Evolutionary conservation across 129 eudicot genomes (phyloP), one percentile per base, ranked within the genome.

Genomic region (Cynara cardunculus): DNA sequence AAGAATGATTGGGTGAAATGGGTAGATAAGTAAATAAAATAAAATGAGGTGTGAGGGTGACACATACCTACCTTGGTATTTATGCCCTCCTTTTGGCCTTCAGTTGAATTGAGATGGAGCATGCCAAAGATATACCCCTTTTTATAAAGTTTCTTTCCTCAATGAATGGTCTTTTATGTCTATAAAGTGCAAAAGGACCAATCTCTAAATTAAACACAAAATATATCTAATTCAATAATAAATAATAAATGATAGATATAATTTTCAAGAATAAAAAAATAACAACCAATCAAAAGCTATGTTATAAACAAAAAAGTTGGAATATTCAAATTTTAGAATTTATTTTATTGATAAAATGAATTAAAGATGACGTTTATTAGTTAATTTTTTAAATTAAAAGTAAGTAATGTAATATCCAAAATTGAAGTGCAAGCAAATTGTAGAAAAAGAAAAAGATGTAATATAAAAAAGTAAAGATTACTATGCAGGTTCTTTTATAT

Each of bases 121-220:
- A 69, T 69, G 46, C 31, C 82, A 69, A 70, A 79, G 35, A 28
- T 79, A 12, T 75, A 70, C 56, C 28, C 49, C 18, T 25, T 25
- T 79, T 49, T 70, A 49, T 79, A 69, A 79, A 79, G 82, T 79
- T 49, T 77, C 25, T 69, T 30, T 79, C 67, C 26, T 66, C 69
- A 30, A 10, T 27, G 41, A 19, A 69, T 69, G 68, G n/a, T 78
- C 25, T 69, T 46, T 78, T 24, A 31, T 56, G 46, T 8, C 70
- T 34, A 46, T 79, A 78, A 69, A 78, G 34, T 71, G 61, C 76
- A 31, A 79, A 79, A 69, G 70, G 35, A 79, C 65, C 65, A 56
- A 56, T 56, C 24, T 56, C 65, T 18, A 56, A 56, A 56, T 7
- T 18, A 53, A 53, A 49, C 7, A 49, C 5, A 49, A 49, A 49